phyloP scores from a whole-genome alignment of 139 green algal genomes.

The Penium margaritaceum region DNA sequence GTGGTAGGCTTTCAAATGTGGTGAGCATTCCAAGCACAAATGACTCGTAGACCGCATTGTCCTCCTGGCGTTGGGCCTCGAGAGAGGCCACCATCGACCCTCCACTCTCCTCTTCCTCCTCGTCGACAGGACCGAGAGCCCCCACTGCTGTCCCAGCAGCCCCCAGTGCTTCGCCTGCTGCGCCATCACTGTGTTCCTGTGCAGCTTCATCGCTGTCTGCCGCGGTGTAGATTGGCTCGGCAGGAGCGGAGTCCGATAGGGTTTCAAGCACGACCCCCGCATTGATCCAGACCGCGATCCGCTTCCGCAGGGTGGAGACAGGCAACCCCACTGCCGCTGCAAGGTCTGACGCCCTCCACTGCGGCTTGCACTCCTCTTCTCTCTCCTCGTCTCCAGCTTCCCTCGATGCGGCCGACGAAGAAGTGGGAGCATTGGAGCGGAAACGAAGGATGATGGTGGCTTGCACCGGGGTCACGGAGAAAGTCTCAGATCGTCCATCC shows the following conservation, averaged over 20 bases:
- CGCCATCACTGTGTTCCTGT: too few relatives aligned
- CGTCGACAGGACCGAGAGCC: too few relatives aligned
- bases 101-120: constrained; percentile 38
- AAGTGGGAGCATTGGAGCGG: too few relatives aligned
- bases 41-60: constrained; percentile 48
- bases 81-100: constrained; percentile 15
- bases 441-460: constrained; percentile 77
- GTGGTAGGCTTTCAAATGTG: constrained; percentile 71
- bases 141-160: too few relatives aligned
- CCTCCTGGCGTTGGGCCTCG: constrained; percentile 24
- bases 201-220: too few relatives aligned
- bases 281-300: constrained; percentile 79
- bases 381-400: background rate
- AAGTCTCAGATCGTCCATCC: constrained; percentile 41
- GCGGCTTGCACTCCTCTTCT: background rate
- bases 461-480: constrained; percentile 62
- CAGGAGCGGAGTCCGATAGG: too few relatives aligned
- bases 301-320: constrained; percentile 52
- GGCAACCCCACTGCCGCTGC: constrained; percentile 54
- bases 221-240: constrained; percentile 7
- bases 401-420: background rate
- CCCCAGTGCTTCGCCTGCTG: too few relatives aligned
- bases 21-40: constrained; percentile 85
- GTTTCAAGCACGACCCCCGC: constrained; percentile 38
- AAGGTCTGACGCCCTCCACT: constrained; percentile 52